Evolutionary conservation across 2,329 filamentous ascomycete species (phyloP).

Genomic region (Paracorniculantispora psalliotae): DNA sequence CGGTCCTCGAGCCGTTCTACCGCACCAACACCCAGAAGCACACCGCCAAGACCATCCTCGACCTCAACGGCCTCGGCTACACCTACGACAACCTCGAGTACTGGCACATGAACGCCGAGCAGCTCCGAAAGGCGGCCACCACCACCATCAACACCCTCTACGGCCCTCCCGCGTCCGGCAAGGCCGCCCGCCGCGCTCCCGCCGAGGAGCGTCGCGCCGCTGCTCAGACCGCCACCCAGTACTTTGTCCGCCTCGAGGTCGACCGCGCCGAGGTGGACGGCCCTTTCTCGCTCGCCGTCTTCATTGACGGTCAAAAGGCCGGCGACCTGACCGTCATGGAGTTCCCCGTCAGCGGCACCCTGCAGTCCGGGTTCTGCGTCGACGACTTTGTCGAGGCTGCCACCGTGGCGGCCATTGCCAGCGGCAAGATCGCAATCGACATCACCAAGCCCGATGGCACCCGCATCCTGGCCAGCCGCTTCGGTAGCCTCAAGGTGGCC

Average conservation of each 20-base stretch:
- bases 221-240: not conserved
- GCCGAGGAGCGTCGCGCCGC: not conserved
- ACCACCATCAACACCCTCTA: constrained; percentile 17
- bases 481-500: not conserved
- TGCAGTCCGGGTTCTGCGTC: constrained; percentile 24
- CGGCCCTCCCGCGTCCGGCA: not conserved
- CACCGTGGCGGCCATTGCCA: not conserved
- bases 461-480: not conserved
- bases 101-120: constrained; percentile 8
- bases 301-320: constrained; percentile 16
- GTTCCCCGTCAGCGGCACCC: constrained; percentile 9
- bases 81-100: constrained; percentile 16
- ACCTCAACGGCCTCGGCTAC: constrained; percentile 18
- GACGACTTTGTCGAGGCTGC: constrained; percentile 62
- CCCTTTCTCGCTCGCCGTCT: constrained; percentile 17
- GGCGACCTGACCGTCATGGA: constrained; percentile 17
- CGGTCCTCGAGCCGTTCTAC: constrained; percentile 40
- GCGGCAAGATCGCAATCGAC: too few species aligned
- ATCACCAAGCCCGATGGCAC: not conserved
- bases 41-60: constrained; percentile 24
- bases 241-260: constrained; percentile 16
- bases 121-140: constrained; percentile 10
- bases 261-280: constrained; percentile 17
- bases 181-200: too few species aligned
- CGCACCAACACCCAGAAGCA: constrained; percentile 28